Conservation (phyloP, 768 basidiomycete species). For the Boletellus ananiceps region DNA sequence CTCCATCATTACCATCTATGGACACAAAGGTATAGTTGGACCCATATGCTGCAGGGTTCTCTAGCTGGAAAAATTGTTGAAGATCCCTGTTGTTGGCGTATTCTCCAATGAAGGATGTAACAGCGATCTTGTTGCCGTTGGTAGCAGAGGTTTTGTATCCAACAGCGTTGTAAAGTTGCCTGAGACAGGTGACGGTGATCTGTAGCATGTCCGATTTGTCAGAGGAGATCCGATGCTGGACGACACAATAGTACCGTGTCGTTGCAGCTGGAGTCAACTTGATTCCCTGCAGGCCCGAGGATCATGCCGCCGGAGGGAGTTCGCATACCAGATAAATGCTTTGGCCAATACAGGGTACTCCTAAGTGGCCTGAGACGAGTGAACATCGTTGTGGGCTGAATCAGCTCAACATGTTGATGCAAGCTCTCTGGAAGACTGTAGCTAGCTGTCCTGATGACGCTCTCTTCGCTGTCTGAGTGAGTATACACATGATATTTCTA, state of each 20-base stretch:
- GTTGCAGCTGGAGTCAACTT: conserved; percentile 48
- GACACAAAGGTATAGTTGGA: conserved; percentile 51
- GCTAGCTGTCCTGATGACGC: conserved; percentile 58
- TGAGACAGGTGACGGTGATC: conserved; percentile 51
- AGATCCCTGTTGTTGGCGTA: conserved; percentile 53
- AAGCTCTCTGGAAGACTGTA: conserved; percentile 63
- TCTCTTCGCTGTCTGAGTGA: conserved; percentile 48
- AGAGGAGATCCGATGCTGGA: background rate
- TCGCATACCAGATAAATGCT: background rate
- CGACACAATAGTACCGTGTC: conserved; percentile 17
- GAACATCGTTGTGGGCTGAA: conserved; percentile 74
- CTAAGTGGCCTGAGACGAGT: conserved; percentile 41
- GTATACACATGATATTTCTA: conserved; percentile 64
- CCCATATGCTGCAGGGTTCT: conserved; percentile 44
- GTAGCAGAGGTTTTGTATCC: conserved; percentile 41
- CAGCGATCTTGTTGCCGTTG: conserved; percentile 47
- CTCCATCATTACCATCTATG: conserved; percentile 43
- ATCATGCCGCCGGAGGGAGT: conserved; percentile 12
- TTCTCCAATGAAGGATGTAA: conserved; percentile 52
- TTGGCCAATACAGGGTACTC: conserved; percentile 37
- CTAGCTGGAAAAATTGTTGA: conserved; percentile 45
- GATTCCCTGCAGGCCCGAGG: conserved; percentile 31
- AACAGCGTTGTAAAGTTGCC: conserved; percentile 51
- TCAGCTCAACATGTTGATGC: conserved; percentile 57
- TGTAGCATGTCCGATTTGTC: background rate